Base-by-base conservation (phyloP, 1,284 basidiomycete genomes). In the Gymnopus androsaceus region DNA sequence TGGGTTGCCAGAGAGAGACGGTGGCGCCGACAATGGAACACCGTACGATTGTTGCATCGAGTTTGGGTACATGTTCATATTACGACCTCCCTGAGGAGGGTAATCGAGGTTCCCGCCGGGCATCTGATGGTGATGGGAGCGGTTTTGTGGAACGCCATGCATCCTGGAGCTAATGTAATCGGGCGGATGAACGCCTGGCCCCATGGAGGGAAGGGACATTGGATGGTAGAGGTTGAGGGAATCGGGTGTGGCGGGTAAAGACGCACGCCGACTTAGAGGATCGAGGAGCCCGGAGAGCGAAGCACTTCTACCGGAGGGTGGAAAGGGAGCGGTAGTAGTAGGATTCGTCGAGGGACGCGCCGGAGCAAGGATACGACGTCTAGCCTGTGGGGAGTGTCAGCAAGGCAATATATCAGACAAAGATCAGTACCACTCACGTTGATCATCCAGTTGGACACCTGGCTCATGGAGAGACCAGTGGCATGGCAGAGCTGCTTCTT, bases 381-480 rank as follows among this genome's bases (percentile, higher is more conserved):
- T 82, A 62, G 89, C 89, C 88, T 91, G 67, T 40, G 58, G 21
- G 52, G 56, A 33, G 38, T 56, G 52, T 51, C 31, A 54, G 57
- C 46, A 42, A 46, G 50, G 33, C 46, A 48, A 52, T 36, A 52
- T 12, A 52, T 38, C 45, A 52, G 55, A 56, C 28, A 53, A 59
- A 54, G 48, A 66, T 52, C 40, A 59, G 58, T 38, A 64, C 60
- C 47, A 79, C 89, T 63, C 55, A 92, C 90, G 63, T 93, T 92
- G 66, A 93, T 93, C 88, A 93, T 93, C 90, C 90, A 93, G 69
- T 93, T 93, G 56, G 87, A 90, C 1, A 94, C 90, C 71, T 94
- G 92, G 69, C 82, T 87, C 85, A 94, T 93, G 69, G 85, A 90
- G 60, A 95, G 75, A 14, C 90, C 90, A 0, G 92, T 95, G 48